phyloP scores from a whole-genome alignment of 2,329 filamentous ascomycete genomes.

The Verticillium tricorpus region DNA sequence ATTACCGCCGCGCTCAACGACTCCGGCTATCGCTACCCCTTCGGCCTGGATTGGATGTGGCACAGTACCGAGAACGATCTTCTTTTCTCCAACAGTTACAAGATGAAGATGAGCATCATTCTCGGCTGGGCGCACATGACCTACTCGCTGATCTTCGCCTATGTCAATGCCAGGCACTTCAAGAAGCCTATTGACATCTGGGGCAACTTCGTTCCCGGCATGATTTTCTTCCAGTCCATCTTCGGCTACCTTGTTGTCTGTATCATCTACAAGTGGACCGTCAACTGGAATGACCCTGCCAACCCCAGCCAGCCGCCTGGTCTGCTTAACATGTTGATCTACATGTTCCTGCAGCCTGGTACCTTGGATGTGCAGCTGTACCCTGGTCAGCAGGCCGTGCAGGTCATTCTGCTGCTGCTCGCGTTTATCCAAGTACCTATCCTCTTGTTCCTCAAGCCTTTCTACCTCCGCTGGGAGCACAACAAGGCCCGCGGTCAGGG shows the following conservation, averaged over 20 bases:
- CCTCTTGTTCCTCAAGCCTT: constrained; percentile 89
- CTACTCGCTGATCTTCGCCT: constrained; percentile 89
- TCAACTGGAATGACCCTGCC: constrained; percentile 69
- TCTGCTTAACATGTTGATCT: constrained; percentile 97
- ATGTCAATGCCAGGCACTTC: constrained; percentile 92
- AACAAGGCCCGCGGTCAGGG: constrained; percentile 83
- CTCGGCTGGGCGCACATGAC: constrained; percentile 99
- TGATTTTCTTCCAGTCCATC: constrained; percentile 99
- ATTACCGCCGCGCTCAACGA: constrained; percentile 64
- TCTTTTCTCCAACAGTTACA: constrained; percentile 96
- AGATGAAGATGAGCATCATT: constrained; percentile 99
- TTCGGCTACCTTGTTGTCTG: constrained; percentile 94
- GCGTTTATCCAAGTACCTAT: constrained; percentile 86
- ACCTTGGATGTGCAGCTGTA: constrained; percentile 71
- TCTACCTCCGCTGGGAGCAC: constrained; percentile 91
- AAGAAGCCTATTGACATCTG: constrained; percentile 92
- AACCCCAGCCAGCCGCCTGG: constrained; percentile 69
- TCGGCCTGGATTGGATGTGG: constrained; percentile 95
- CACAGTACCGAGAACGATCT: constrained; percentile 93
- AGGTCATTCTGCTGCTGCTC: constrained; percentile 73
- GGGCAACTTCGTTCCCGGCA: constrained; percentile 94
- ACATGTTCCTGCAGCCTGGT: constrained; percentile 95
- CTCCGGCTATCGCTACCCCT: constrained; percentile 81
- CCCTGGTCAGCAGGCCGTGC: constrained; percentile 67
- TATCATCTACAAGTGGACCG: constrained; percentile 95